These are phyloP conservation scores for Ligustrum vulgare DNA, from an alignment of 257 asterid genomes.

Conservation along the genomic window DNA sequence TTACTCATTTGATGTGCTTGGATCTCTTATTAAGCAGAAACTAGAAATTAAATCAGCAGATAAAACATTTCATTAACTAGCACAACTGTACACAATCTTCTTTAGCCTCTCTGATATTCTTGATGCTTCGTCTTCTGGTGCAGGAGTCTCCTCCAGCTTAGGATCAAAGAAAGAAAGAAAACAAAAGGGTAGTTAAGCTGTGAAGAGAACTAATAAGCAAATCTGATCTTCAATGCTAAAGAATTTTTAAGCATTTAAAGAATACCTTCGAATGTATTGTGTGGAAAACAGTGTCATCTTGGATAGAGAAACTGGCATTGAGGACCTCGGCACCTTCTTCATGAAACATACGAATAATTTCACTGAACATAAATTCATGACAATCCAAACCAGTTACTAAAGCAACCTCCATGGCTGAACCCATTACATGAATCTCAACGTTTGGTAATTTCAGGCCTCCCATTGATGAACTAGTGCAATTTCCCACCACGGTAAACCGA, in stretches of 20 bases:
- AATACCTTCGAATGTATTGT: conserved; percentile 64
- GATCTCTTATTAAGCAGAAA: neutral
- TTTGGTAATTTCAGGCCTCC: conserved; percentile 33
- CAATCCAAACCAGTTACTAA: conserved; percentile 43
- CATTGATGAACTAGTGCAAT: neutral
- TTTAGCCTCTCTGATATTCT: conserved; percentile 45
- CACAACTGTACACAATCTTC: conserved; percentile 36
- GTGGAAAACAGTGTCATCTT: conserved; percentile 46
- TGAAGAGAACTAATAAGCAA: neutral
- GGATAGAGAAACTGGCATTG: conserved; percentile 40
- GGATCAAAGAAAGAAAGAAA: neutral
- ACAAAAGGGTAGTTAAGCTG: neutral
- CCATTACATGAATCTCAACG: conserved; percentile 48
- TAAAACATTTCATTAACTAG: neutral
- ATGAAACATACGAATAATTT: conserved; percentile 46
- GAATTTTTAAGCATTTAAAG: neutral
- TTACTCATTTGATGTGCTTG: neutral
- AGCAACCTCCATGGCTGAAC: conserved; percentile 46
- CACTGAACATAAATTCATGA: conserved; percentile 55
- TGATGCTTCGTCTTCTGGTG: conserved; percentile 32
- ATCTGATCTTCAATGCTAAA: neutral
- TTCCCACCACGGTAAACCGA: neutral
- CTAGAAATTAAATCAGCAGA: neutral
- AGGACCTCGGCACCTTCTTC: conserved; percentile 65
- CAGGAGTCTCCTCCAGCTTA: conserved; percentile 43